These are phyloP conservation scores for Phyllosticta paracitricarpa DNA, from an alignment of 2,329 filamentous ascomycete genomes.

Conservation along the genomic window DNA sequence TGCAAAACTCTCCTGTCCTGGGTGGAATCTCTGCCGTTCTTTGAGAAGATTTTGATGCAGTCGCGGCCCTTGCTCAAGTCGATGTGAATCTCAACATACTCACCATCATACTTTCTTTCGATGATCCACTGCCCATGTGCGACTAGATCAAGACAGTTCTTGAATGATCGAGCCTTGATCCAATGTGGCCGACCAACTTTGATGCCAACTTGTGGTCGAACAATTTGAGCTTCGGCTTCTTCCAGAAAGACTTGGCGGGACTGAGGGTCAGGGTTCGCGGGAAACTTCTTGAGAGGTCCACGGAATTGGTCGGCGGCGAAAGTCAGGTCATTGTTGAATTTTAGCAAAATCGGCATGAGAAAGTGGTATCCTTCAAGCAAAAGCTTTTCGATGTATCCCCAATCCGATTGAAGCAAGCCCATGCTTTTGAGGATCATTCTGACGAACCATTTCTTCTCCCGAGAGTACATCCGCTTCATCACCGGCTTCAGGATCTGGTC, in stretches of 20 bases:
- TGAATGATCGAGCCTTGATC: conserved; percentile 45
- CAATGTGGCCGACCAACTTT: conserved; percentile 38
- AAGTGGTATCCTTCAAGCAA: conserved; percentile 56
- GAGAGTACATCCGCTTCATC: conserved; percentile 51
- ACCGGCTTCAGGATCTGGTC: conserved; percentile 41
- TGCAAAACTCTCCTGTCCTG: conserved; percentile 55
- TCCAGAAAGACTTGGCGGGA: conserved; percentile 24
- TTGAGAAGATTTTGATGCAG: conserved; percentile 75
- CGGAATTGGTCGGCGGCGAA: conserved; percentile 49
- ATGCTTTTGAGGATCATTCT: conserved; percentile 70
- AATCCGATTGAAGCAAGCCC: conserved; percentile 54
- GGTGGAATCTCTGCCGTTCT: conserved; percentile 85
- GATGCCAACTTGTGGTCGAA: conserved; percentile 29
- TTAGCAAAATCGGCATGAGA: conserved; percentile 57
- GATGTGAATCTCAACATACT: conserved; percentile 84
- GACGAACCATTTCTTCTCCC: conserved; percentile 80
- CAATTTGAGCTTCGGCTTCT: conserved; percentile 28
- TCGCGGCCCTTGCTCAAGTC: conserved; percentile 47
- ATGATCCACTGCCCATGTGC: conserved; percentile 55
- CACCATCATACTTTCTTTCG: conserved; percentile 77
- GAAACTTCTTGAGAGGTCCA: conserved; percentile 28
- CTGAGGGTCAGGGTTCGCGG: conserved; percentile 24
- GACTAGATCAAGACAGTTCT: conserved; percentile 61
- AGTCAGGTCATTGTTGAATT: conserved; percentile 58
- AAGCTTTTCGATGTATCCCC: conserved; percentile 23